A percentile compares a stretch with the other conserved stretches of the same genome.
Conservation (phyloP, 768 basidiomycete genomes). For the Pleurotus pulmonarius region DNA sequence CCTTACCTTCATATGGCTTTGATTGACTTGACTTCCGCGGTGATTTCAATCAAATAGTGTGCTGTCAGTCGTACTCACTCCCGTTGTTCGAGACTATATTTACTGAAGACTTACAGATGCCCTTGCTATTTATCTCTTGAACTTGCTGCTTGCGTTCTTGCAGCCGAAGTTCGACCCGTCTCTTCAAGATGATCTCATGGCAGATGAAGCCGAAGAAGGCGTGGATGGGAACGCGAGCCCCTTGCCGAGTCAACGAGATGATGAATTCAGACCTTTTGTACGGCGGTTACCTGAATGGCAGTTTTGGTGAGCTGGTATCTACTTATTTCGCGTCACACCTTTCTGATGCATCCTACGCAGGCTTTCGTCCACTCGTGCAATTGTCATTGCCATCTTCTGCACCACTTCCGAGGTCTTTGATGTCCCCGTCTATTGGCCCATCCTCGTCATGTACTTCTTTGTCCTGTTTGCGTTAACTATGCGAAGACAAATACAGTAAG, state of each 20-base stretch:
- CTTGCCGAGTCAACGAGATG: constrained; percentile 72
- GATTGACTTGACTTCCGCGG: no score
- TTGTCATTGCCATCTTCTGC: constrained; percentile 74
- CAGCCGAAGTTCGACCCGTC: constrained; percentile 99
- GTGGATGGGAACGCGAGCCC: constrained; percentile 53
- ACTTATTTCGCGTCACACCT: background rate
- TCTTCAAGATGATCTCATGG: constrained; percentile 86
- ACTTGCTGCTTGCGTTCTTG: constrained; percentile 94
- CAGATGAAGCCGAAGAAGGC: constrained; percentile 94
- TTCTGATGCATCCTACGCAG: constrained; percentile 32
- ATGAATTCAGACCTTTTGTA: constrained; percentile 97
- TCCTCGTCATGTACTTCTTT: constrained; percentile 95
- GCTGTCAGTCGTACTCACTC: background rate
- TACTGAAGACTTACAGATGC: constrained; percentile 30
- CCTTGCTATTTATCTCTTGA: constrained; percentile 91
- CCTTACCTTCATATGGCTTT: background rate
- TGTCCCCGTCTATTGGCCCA: constrained; percentile 99
- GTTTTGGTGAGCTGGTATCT: constrained; percentile 62
- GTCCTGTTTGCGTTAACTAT: constrained; percentile 93
- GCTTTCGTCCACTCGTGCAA: constrained; percentile 89
- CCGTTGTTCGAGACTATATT: no score
- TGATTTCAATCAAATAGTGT: background rate
- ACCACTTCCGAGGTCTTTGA: constrained; percentile 86
- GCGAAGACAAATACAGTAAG: constrained; percentile 93
- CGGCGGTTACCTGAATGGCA: constrained; percentile 95